Percentiles rank a stretch among this genome's conserved stretches.
Evolutionary conservation across 768 basidiomycete genomes (phyloP).

Genomic region (Hypholoma fasciculare): DNA sequence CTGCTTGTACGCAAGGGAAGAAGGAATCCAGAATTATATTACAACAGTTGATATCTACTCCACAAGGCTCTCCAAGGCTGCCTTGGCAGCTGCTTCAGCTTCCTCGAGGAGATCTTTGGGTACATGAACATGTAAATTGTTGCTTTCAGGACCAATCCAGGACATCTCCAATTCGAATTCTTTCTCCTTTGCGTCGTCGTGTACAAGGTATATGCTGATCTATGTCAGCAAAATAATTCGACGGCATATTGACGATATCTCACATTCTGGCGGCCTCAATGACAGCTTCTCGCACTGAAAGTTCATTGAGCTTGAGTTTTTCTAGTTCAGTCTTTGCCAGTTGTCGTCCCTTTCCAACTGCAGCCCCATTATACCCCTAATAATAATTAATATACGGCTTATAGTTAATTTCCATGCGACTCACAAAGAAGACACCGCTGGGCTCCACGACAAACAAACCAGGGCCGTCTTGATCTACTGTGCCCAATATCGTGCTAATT

Average conservation of each 20-base stretch:
- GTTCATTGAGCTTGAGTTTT: conserved; percentile 84
- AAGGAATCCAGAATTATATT: conserved; percentile 17
- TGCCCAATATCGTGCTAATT: conserved; percentile 88
- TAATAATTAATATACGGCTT: conserved; percentile 1
- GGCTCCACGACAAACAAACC: conserved; percentile 91
- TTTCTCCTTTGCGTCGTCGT: conserved; percentile 98
- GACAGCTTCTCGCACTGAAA: conserved; percentile 84
- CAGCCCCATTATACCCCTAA: conserved; percentile 93
- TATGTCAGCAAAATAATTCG: background rate
- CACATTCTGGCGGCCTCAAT: conserved; percentile 95
- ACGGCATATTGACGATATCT: conserved; percentile 26
- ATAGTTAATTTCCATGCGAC: conserved; percentile 24
- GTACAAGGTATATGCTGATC: conserved; percentile 90
- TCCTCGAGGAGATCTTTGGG: conserved; percentile 83
- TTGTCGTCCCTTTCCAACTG: conserved; percentile 98
- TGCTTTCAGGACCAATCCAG: conserved; percentile 90
- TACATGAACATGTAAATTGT: conserved; percentile 76
- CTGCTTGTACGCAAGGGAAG: conserved; percentile 9
- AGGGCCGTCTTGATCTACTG: conserved; percentile 88
- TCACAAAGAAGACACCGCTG: conserved; percentile 86
- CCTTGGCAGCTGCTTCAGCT: conserved; percentile 87
- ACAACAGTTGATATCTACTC: conserved; percentile 33
- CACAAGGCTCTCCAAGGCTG: conserved; percentile 62
- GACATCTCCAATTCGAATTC: conserved; percentile 98
- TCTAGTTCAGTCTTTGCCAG: conserved; percentile 98